These are phyloP conservation scores for Fusarium nelsonii DNA, from an alignment of 2,329 filamentous ascomycete species.

Conservation along the genomic window DNA sequence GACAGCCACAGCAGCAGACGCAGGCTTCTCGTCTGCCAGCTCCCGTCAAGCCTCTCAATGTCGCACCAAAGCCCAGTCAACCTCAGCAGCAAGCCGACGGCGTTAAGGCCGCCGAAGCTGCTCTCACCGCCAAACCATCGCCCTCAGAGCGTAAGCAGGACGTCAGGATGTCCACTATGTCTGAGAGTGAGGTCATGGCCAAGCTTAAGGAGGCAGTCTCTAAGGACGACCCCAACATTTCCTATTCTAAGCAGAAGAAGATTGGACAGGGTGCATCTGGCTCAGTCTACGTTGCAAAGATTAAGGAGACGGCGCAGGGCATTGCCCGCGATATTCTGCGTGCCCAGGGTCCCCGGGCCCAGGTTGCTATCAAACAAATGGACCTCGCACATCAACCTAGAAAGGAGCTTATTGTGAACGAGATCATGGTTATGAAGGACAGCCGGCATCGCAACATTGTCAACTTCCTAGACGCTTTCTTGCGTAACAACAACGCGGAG, in stretches of 20 bases:
- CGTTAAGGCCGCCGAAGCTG: slow-evolving; percentile 90
- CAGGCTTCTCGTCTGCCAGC: slow-evolving; percentile 66
- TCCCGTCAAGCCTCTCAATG: slow-evolving; percentile 82
- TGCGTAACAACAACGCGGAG: slow-evolving; percentile 93
- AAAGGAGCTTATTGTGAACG: slow-evolving; percentile 98
- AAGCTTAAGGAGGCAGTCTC: slow-evolving; percentile 94
- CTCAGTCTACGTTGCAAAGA: slow-evolving; percentile 96
- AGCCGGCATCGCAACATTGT: slow-evolving; percentile 98
- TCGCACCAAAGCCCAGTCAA: slow-evolving; percentile 73
- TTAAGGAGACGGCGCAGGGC: slow-evolving; percentile 90
- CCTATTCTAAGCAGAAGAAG: slow-evolving; percentile 99
- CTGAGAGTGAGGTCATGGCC: slow-evolving; percentile 96
- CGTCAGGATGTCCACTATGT: slow-evolving; percentile 98
- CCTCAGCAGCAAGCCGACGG: slow-evolving; percentile 69
- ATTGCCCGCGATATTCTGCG: slow-evolving; percentile 83
- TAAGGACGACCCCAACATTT: slow-evolving; percentile 92
- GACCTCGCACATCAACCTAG: slow-evolving; percentile 96
- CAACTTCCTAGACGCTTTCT: slow-evolving; percentile 96
- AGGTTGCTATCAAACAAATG: slow-evolving; percentile 99
- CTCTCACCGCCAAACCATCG: slow-evolving; percentile 84
- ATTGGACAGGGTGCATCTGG: slow-evolving; percentile 98
- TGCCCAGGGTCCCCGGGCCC: slow-evolving; percentile 82
- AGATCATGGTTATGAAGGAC: slow-evolving; percentile 99
- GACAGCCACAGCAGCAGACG: slow-evolving; percentile 59
- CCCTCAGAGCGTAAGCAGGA: slow-evolving; percentile 84